Base-by-base conservation (phyloP, 106 monocot species). In the Phalaenopsis equestris region DNA sequence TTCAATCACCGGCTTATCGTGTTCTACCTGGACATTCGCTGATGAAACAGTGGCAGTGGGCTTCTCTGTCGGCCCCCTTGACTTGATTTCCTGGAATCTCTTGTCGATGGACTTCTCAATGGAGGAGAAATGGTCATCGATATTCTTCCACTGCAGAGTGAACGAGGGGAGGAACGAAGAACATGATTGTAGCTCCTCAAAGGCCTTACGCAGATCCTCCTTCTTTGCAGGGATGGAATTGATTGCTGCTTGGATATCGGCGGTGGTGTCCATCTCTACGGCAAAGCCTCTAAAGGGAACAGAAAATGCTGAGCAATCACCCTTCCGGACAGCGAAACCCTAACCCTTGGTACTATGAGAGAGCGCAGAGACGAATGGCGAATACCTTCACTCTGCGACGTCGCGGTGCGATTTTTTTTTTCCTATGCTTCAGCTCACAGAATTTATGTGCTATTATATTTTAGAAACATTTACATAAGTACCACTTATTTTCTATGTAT, bases 101-200 rank as follows among this genome's bases (percentile, higher is more conserved):
- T 73, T 55, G 15, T 79, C 75, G 70, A 93, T 86, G 79, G 90
- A 86, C 17, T 18, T 18, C 24, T 87, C 67, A 75, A 90, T 49
- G 82, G 88, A 81, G 49, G 83, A 36, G 41, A 90, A 30, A 64
- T 93, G 80, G 36, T 79, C 84, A 42, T 93, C 93, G 41, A 93
- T 79, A 76, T 92, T 88, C 17, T 81, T 84, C 92, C 92, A 92
- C 38, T 83, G 77, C 41, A 92, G 79, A 76, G 81, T 78, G 82
- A 90, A 90, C 46, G 79, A 81, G 39, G 83, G 61, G 46, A 90
- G 75, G 52, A 84, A 18, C 42, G 93, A 85, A 8, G 93, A 86
- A 79, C 77, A 70, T 45, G 93, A 78, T 9, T 75, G 77, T 58
- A 90, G 83, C 21, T 82, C 75, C 64, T 92, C 90, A 61, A 88